Evolutionary conservation across 2,329 filamentous ascomycete genomes (phyloP).

Genomic region (Ophiostoma australiae): DNA sequence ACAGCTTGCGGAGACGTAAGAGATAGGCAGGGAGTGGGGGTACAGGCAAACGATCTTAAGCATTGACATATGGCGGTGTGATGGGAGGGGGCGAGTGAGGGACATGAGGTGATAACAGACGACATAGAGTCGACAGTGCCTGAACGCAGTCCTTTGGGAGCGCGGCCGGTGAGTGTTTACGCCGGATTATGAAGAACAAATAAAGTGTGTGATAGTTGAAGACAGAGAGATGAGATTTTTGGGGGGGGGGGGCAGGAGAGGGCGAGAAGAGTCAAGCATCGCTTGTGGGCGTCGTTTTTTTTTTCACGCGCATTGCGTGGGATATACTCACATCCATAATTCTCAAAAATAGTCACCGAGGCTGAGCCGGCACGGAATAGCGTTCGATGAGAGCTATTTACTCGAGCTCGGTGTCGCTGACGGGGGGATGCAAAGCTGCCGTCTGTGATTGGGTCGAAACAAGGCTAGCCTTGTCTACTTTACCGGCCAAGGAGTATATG

Average conservation of each 20-base stretch:
- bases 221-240: neutral
- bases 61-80: conserved; percentile 20
- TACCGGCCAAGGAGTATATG: neutral
- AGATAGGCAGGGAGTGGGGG: neutral
- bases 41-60: neutral
- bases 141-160: neutral
- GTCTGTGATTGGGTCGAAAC: neutral
- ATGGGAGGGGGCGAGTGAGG: conserved; percentile 7
- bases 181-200: neutral
- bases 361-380: neutral
- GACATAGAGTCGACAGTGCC: neutral
- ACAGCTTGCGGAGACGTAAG: neutral
- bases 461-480: conserved; percentile 4
- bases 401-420: neutral
- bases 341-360: neutral
- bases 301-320: neutral
- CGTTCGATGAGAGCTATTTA: neutral
- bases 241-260: neutral
- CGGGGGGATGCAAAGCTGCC: neutral
- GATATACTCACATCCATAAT: neutral
- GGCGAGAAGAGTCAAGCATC: neutral
- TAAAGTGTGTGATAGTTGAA: neutral
- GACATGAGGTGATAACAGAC: neutral
- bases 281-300: neutral
- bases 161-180: neutral